Conservation (phyloP, 2,329 filamentous ascomycete genomes). For the Hypoxylon rubiginosum region DNA sequence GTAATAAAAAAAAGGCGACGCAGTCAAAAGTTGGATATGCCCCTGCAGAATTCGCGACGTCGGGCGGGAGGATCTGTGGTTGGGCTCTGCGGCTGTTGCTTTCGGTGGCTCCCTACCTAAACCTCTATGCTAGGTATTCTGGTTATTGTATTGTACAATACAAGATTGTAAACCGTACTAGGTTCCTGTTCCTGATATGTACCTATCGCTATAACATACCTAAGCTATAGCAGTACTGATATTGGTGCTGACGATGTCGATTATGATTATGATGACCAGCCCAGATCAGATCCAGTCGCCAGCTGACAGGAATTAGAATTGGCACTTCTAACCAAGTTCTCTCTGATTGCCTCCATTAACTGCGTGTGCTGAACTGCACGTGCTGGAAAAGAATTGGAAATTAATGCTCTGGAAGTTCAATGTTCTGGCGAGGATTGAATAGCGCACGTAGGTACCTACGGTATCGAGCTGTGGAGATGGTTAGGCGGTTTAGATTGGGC, state of each 20-base stretch:
- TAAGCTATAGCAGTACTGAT: slow-evolving; percentile 5
- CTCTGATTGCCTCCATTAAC: too few species aligned
- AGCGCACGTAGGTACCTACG: not conserved
- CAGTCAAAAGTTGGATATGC: slow-evolving; percentile 14
- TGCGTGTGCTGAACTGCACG: too few species aligned
- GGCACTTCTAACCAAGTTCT: not conserved
- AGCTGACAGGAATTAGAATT: not conserved
- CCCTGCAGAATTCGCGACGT: slow-evolving; percentile 38
- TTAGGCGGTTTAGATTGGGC: not conserved
- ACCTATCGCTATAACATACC: too few species aligned
- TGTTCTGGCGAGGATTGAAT: not conserved
- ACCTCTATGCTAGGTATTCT: too few species aligned
- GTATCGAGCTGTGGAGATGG: not conserved
- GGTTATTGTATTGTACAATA: too few species aligned
- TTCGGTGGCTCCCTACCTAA: slow-evolving; percentile 2
- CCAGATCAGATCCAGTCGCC: not conserved
- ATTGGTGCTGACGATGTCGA: slow-evolving; percentile 1
- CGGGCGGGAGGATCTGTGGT: slow-evolving; percentile 37
- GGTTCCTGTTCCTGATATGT: too few species aligned
- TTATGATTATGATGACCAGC: not conserved
- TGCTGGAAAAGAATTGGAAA: not conserved
- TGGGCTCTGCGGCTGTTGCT: slow-evolving; percentile 37
- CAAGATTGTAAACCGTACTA: not conserved
- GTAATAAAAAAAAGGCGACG: slow-evolving; percentile 13
- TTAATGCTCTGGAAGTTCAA: not conserved